phyloP scores from a whole-genome alignment of 2,329 filamentous ascomycete genomes.

The Coccinonectria pachysandricola region DNA sequence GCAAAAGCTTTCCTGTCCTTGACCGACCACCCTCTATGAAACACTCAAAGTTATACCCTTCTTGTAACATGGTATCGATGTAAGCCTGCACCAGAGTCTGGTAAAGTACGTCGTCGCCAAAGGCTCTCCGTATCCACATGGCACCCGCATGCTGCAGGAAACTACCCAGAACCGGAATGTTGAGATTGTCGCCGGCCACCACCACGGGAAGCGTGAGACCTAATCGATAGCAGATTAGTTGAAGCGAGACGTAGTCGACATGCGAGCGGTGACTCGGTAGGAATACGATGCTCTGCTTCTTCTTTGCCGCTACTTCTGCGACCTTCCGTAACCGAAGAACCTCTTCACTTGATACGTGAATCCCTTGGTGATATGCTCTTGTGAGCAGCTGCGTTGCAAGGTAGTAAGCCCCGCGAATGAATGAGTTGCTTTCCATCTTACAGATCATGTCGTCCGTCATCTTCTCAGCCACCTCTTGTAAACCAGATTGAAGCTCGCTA shows the following conservation, averaged over 20 bases:
- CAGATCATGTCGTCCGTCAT: conserved; percentile 96
- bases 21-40: conserved; percentile 95
- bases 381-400: conserved; percentile 78
- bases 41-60: conserved; percentile 91
- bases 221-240: conserved; percentile 89
- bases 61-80: conserved; percentile 81
- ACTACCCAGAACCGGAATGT: conserved; percentile 79
- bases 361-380: conserved; percentile 90
- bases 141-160: conserved; percentile 95
- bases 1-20: conserved; percentile 82
- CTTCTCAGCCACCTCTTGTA: conserved; percentile 73
- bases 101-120: conserved; percentile 87
- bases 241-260: conserved; percentile 90
- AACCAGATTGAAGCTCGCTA: conserved; percentile 57
- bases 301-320: conserved; percentile 69
- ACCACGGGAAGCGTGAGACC: conserved; percentile 84
- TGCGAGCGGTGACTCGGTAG: conserved; percentile 90
- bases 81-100: conserved; percentile 90
- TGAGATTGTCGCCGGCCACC: conserved; percentile 91
- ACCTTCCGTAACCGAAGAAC: conserved; percentile 73
- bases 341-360: conserved; percentile 93
- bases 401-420: conserved; percentile 90
- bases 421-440: conserved; percentile 92
- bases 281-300: conserved; percentile 94
- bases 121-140: conserved; percentile 91